Conservation (phyloP, 805 yeast genomes). For the Cyberlindnera misumaiensis region DNA sequence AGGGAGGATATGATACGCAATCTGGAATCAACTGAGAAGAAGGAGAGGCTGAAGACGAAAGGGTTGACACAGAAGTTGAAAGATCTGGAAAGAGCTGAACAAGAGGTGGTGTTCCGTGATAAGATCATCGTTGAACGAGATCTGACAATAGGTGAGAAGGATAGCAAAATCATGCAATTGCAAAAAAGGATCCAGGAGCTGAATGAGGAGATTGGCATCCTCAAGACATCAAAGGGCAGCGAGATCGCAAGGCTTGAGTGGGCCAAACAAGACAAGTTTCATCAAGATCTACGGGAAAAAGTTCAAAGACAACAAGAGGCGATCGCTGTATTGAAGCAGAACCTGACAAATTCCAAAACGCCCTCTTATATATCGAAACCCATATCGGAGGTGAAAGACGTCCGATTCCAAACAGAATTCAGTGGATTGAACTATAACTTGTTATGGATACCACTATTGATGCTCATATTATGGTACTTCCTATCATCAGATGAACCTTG, state of each 20-base stretch:
- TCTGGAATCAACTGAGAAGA: conserved; percentile 13
- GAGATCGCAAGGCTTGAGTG: conserved; percentile 3
- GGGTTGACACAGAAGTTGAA: conserved; percentile 1
- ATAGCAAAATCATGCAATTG: conserved; percentile 5
- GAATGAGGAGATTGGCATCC: conserved; percentile 8
- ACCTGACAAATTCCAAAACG: conserved; percentile 3
- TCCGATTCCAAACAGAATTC: neutral
- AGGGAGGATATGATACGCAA: conserved; percentile 20
- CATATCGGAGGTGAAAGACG: too few relatives aligned
- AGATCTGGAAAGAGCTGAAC: conserved; percentile 7
- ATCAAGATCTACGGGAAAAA: conserved; percentile 12
- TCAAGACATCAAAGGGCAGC: conserved; percentile 6
- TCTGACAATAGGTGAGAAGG: conserved; percentile 5
- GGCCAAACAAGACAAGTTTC: conserved; percentile 8
- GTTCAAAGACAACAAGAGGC: conserved; percentile 15
- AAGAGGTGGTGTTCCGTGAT: conserved; percentile 21
- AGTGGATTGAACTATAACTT: neutral
- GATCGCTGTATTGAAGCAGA: conserved; percentile 9
- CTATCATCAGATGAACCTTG: conserved; percentile 7
- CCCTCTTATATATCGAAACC: neutral
- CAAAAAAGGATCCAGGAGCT: conserved; percentile 2
- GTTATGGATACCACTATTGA: neutral
- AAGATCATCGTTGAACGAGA: conserved; percentile 14
- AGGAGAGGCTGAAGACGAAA: conserved; percentile 2
- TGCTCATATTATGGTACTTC: neutral